Evolutionary conservation across 1,284 basidiomycete species (phyloP).

Genomic region (Cutaneotrichosporon sp.): DNA sequence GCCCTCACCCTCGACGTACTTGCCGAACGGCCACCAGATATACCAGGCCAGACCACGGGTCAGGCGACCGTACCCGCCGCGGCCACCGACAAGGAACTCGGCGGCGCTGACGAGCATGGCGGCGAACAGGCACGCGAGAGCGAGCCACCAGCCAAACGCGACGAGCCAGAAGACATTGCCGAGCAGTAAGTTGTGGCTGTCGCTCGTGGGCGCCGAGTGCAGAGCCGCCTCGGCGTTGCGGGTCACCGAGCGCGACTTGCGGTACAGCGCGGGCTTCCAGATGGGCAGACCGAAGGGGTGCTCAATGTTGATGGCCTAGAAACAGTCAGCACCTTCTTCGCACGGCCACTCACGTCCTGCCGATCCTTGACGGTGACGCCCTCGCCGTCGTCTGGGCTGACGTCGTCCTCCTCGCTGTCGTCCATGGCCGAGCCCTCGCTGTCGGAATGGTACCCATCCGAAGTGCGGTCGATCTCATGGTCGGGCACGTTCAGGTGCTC

Average conservation of each 20-base stretch:
- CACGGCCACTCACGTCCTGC: constrained; percentile 69
- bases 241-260: constrained; percentile 95
- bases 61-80: constrained; percentile 80
- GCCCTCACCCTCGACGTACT: constrained; percentile 90
- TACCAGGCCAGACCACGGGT: constrained; percentile 94
- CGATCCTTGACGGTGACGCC: constrained; percentile 91
- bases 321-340: constrained; percentile 9
- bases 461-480: constrained; percentile 5
- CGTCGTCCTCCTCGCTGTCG: constrained; percentile 42
- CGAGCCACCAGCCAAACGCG: constrained; percentile 89
- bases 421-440: constrained; percentile 37
- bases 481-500: not conserved
- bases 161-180: constrained; percentile 92
- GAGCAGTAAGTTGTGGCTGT: constrained; percentile 81
- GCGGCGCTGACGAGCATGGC: constrained; percentile 69
- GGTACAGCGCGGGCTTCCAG: constrained; percentile 99
- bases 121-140: constrained; percentile 70
- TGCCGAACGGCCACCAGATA: constrained; percentile 96
- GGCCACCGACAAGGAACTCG: constrained; percentile 62
- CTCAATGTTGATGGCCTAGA: constrained; percentile 84
- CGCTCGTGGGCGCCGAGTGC: constrained; percentile 87
- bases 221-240: constrained; percentile 93
- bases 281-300: constrained; percentile 99
- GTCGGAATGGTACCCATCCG: constrained; percentile 31
- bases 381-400: constrained; percentile 58